Evolutionary conservation across 495 filamentous ascomycete species (phyloP), one percentile per base, ranked within the genome.

Genomic region (Penicillium arizonense): DNA sequence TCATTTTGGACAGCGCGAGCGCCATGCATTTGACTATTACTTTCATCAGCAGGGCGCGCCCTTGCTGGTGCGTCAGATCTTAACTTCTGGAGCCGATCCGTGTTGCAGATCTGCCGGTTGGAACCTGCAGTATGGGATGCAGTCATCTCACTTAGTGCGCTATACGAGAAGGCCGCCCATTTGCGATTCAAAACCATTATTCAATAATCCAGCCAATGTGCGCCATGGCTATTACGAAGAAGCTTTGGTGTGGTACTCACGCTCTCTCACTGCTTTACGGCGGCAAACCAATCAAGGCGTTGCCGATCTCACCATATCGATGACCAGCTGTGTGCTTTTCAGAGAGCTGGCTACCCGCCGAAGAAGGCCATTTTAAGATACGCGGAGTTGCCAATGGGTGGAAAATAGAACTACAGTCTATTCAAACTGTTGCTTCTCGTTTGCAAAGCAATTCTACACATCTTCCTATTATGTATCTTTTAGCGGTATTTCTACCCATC

Each of bases 281-380:
- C 47, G 62, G 65, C 52, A 58, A 44, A 55, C 64, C 53, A 47
- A 63, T 47, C 59, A 56, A 52, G 59, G 68, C 47, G 36, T 58
- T 5, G 48, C 58, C 1, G 64, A 75, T 48, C 52, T 72, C 41
- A 60, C 65, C 24, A 54, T 79, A 13, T 75, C 74, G 1, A 59
- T 80, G 11, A 62, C 80, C 11, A 77, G 71, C 18, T 81, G 78
- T 46, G 58, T 81, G 10, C 64, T 82, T n/a, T 82, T 79, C 47
- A 68, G 79, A 9, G 28, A 30, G 8, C 8, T 30, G 28, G 18
- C 1, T 18, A 5, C 28, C 8, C 28, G 28, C 5, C 9, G 28
- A 6, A 9, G 6, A 10, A 2, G 28, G 5, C 2, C 5, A 8
- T 2, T 7, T 30, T 2, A 30, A 30, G 28, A 30, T 10, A 30